phyloP scores from a whole-genome alignment of 495 filamentous ascomycete species.

The Tuber indicum region DNA sequence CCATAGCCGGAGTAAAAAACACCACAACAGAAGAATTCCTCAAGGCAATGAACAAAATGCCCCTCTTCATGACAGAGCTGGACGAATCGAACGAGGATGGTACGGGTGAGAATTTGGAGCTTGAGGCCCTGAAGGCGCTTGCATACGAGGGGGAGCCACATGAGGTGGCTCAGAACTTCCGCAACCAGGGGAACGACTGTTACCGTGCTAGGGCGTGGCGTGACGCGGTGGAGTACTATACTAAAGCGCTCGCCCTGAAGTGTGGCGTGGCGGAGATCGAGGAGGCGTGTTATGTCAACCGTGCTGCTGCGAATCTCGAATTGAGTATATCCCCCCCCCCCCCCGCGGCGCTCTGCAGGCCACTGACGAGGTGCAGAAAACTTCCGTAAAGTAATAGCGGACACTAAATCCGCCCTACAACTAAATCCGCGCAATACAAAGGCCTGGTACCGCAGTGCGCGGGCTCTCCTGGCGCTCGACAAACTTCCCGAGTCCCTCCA shows the following conservation, averaged over 20 bases:
- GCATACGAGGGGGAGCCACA: constrained; percentile 84
- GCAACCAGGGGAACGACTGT: constrained; percentile 62
- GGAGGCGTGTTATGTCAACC: constrained; percentile 66
- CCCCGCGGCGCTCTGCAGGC: not conserved
- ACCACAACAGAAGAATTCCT: constrained; percentile 38
- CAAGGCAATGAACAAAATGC: constrained; percentile 44
- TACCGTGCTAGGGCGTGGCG: constrained; percentile 66
- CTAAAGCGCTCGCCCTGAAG: constrained; percentile 58
- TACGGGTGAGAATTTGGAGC: constrained; percentile 59
- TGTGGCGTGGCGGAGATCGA: constrained; percentile 39
- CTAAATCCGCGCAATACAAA: constrained; percentile 76
- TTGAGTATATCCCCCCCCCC: constrained; percentile 48
- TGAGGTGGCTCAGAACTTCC: constrained; percentile 49
- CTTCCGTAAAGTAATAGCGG: constrained; percentile 57
- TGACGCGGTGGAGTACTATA: constrained; percentile 87
- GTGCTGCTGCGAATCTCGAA: constrained; percentile 78
- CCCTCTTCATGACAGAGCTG: constrained; percentile 91
- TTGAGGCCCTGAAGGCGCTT: constrained; percentile 81
- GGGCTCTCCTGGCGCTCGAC: constrained; percentile 66
- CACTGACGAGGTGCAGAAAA: constrained; percentile 52
- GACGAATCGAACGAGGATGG: constrained; percentile 59
- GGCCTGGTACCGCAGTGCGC: constrained; percentile 75
- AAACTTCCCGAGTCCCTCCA: constrained; percentile 70
- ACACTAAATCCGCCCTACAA: constrained; percentile 71
- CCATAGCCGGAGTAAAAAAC: constrained; percentile 34